Evolutionary conservation across 78 protist species (phyloP), one percentile per base, ranked within the genome.

Genomic region (Dictyostelium intermedium): DNA sequence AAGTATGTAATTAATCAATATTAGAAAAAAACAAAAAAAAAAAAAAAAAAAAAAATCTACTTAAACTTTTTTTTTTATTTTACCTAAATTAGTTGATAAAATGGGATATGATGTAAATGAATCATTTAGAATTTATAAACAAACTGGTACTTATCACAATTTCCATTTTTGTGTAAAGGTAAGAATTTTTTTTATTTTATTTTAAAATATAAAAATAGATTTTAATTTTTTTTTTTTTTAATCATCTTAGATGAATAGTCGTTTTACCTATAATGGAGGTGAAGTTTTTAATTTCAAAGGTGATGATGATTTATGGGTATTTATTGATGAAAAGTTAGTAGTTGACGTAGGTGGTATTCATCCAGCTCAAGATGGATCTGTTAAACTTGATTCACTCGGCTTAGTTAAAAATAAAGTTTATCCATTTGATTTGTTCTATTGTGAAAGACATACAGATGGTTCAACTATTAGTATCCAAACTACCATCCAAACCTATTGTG

Each of bases 291-390:
- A 87, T 82, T 87, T 87, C 39, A 87, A 39, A 43, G 92, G 92
- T 56, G 92, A 85, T 37, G 92, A 85, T 74, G 93, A 89, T 80
- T 50, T 85, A 13, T 92, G 96, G 96, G 80, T 92, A 30, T 92
- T 27, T 34, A 81, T 92, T 27, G 50, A 92, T 84, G 81, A 85
- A 20, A 39, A 35, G 6, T 43, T 92, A n/a, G 92, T 39, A 2
- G 61, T 92, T 5, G 96, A 92, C 66, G 25, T 92, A 2, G 96
- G 96, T 30, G 96, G 92, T 60, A 30, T 80, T n/a, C 96, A 92
- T 70, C 23, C 30, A 9, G 11, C 53, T 25, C 25, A 47, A n/a
- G 23, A 70, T 20, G 20, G 14, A 9, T 41, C 7, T 61, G 25
- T 81, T 23, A 39, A 60, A 14, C 66, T 87, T 5, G 30, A 81